Evolutionary conservation across 2,329 filamentous ascomycete genomes (phyloP).

Genomic region (Fusarium mangiferae): DNA sequence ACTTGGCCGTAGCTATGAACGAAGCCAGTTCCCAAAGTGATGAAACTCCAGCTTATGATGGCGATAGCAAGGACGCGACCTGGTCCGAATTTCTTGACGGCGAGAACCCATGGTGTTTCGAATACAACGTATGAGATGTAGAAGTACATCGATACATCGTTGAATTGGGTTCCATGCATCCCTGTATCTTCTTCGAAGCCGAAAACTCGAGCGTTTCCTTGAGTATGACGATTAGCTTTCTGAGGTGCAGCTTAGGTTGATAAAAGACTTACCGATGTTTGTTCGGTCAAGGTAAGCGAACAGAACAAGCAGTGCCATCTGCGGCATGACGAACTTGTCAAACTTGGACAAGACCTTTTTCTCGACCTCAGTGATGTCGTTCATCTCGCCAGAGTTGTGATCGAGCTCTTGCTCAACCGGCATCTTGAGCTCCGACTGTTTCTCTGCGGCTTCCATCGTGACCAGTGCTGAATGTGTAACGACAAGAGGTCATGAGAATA

Average conservation of each 20-base stretch:
- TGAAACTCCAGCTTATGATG: constrained; percentile 48
- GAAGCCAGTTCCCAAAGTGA: constrained; percentile 48
- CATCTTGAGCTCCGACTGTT: neutral
- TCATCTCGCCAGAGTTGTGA: neutral
- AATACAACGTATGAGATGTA: constrained; percentile 49
- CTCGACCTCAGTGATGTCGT: neutral
- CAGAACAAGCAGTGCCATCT: constrained; percentile 39
- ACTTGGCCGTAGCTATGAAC: constrained; percentile 42
- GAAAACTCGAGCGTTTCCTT: constrained; percentile 50
- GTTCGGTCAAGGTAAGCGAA: constrained; percentile 44
- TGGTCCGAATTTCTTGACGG: constrained; percentile 47
- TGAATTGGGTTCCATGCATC: constrained; percentile 47
- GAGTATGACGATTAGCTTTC: neutral
- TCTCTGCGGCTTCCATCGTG: neutral
- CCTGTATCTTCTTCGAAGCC: constrained; percentile 48
- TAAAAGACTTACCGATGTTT: constrained; percentile 34
- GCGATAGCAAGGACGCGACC: constrained; percentile 42
- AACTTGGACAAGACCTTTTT: constrained; percentile 39
- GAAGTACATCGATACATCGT: constrained; percentile 45
- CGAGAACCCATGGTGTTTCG: constrained; percentile 46
- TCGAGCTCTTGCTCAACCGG: neutral
- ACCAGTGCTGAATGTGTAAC: neutral
- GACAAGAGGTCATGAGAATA: neutral
- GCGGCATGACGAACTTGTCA: constrained; percentile 44
- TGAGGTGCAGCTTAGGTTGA: rapidly evolving